A percentile compares a stretch with the other conserved stretches of the same genome.
phyloP scores from a whole-genome alignment of 352 stramenopile genomes.

The Lagenidium giganteum region DNA sequence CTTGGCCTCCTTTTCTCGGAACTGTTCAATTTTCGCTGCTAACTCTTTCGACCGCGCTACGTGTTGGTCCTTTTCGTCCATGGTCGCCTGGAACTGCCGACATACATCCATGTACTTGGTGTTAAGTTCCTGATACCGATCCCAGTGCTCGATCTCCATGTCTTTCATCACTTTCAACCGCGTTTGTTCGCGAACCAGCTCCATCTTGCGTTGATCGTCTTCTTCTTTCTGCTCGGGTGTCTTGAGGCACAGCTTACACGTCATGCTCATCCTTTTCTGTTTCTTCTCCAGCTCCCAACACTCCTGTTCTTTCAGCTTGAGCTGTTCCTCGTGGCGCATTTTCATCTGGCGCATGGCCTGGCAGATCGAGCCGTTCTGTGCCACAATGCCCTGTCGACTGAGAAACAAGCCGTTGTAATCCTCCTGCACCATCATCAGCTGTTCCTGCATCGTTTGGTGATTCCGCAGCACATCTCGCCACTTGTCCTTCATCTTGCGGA shows the following conservation, averaged over 20 bases:
- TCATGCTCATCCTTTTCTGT: slow-evolving; percentile 37
- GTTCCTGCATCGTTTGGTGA: slow-evolving; percentile 43
- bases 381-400: slow-evolving; percentile 25
- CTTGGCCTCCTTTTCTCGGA: slow-evolving; percentile 26
- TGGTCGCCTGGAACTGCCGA: slow-evolving; percentile 29
- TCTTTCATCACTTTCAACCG: slow-evolving; percentile 39
- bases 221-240: slow-evolving; percentile 42
- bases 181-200: slow-evolving; percentile 45
- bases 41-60: slow-evolving; percentile 19
- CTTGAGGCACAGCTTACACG: slow-evolving; percentile 45
- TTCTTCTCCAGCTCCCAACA: slow-evolving; percentile 63
- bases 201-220: slow-evolving; percentile 30
- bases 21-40: slow-evolving; percentile 2
- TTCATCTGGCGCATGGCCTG: slow-evolving; percentile 43
- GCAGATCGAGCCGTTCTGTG: slow-evolving; percentile 44
- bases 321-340: slow-evolving; percentile 27
- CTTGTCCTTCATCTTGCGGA: slow-evolving; percentile 60
- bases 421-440: slow-evolving; percentile 62
- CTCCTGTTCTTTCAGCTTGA: slow-evolving; percentile 50
- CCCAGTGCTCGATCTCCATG: slow-evolving; percentile 60
- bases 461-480: slow-evolving; percentile 44
- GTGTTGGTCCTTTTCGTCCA: slow-evolving; percentile 17
- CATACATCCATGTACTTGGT: slow-evolving; percentile 57
- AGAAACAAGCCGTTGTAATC: slow-evolving; percentile 66
- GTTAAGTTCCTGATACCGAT: slow-evolving; percentile 64